Evolutionary conservation across 1,284 basidiomycete genomes (phyloP), one percentile per base, ranked within the genome.

Genomic region (Sanghuangporus baumii): DNA sequence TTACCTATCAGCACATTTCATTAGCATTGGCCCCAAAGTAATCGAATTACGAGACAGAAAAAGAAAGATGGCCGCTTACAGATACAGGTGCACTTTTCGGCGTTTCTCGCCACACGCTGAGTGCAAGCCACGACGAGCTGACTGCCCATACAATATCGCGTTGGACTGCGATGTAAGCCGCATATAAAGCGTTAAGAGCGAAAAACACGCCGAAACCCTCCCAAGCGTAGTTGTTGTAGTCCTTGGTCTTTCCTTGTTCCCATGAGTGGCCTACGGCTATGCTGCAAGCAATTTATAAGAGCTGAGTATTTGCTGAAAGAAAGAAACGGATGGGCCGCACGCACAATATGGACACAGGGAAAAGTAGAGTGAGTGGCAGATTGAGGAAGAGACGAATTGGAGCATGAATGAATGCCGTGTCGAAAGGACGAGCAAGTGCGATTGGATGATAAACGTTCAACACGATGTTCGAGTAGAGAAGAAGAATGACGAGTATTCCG

Each of bases 331-430:
- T 76, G 76, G 16, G 75, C 64, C 23, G 73, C 65, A 71, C 72
- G 36, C 69, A 78, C 68, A 87, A 78, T n/a, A 84, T 78, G 6
- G 78, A 79, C 56, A 81, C 77, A 1, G 79, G 76, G 66, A 84
- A 79, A 61, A 81, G 69, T 23, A 83, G 69, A 0, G 74, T 75
- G 6, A 83, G 65, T 0, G 81, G 78, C 1, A 89, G 76, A 31
- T 89, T 76, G 65, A 90, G 75, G 72, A 91, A 91, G 62, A 89
- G 85, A 3, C 89, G 79, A 34, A 90, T 71, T 0, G 89, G 89
- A 0, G 88, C 86, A 63, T 91, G 89, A 50, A 91, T 88, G 59
- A 91, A 81, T 2, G 81, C 81, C 51, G 81, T 78, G 70, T 93
- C 84, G 58, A 89, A 72, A 1, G 87, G 83, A 11, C 87, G 79